These are phyloP conservation scores for Melanogaster broomeanus DNA, from an alignment of 768 basidiomycete species.

Conservation along the genomic window DNA sequence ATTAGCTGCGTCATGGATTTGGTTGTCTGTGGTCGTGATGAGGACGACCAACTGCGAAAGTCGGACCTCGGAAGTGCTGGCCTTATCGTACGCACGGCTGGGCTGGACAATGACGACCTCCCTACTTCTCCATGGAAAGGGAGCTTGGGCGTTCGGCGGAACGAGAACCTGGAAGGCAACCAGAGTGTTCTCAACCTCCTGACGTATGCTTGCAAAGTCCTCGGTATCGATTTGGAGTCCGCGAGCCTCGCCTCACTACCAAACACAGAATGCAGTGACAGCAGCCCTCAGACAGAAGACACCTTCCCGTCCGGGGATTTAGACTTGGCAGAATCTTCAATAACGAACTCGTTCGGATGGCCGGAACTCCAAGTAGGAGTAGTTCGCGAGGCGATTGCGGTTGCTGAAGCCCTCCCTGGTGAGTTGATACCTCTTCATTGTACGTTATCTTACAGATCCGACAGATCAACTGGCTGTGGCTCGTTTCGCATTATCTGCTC, in stretches of 20 bases:
- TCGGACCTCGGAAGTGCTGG: conserved; percentile 39
- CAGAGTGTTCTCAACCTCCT: conserved; percentile 75
- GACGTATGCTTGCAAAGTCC: conserved; percentile 70
- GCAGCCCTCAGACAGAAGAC: conserved; percentile 4
- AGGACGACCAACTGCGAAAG: conserved; percentile 53
- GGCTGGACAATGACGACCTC: conserved; percentile 33
- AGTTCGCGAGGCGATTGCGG: conserved; percentile 88
- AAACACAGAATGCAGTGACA: conserved; percentile 24
- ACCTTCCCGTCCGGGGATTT: conserved; percentile 38
- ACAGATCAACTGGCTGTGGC: conserved; percentile 84
- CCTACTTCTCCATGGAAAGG: conserved; percentile 36
- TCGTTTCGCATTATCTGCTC: conserved; percentile 85
- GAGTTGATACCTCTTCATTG: conserved; percentile 19
- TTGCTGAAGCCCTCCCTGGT: conserved; percentile 93
- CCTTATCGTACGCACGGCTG: conserved; percentile 49
- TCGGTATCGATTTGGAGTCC: conserved; percentile 81
- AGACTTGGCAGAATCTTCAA: conserved; percentile 34
- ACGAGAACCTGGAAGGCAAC: conserved; percentile 80
- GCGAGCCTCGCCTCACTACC: conserved; percentile 50
- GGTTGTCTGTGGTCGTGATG: conserved; percentile 82
- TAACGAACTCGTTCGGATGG: conserved; percentile 86
- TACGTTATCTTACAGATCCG: conserved; percentile 5
- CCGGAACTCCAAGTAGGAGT: conserved; percentile 92
- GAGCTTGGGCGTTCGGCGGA: conserved; percentile 68
- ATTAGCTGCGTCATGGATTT: conserved; percentile 83